These are phyloP conservation scores for Viola odorata DNA, from an alignment of 345 rosid species.

Conservation along the genomic window DNA sequence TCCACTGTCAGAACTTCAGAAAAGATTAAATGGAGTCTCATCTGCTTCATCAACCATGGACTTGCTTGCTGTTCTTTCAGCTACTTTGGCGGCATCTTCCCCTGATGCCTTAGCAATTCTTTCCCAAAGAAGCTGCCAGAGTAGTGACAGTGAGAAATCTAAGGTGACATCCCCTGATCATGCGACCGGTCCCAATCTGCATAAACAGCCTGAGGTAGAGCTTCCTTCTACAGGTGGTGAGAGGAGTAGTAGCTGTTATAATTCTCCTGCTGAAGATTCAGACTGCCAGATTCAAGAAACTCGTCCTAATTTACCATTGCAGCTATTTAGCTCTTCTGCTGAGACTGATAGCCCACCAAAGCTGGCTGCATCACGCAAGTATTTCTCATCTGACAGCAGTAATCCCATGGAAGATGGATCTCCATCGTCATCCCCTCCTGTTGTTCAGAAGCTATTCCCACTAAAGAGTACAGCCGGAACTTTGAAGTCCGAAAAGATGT, in stretches of 20 bases:
- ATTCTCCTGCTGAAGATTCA: conserved; percentile 66
- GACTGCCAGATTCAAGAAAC: conserved; percentile 57
- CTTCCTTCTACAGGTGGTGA: conserved; percentile 48
- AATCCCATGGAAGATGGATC: conserved; percentile 71
- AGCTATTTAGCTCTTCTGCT: conserved; percentile 70
- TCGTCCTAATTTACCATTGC: conserved; percentile 59
- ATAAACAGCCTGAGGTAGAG: conserved; percentile 37
- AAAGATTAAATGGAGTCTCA: conserved; percentile 35
- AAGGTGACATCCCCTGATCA: conserved; percentile 42
- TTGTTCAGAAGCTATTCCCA: conserved; percentile 69
- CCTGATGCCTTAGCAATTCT: conserved; percentile 50
- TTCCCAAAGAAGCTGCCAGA: conserved; percentile 58
- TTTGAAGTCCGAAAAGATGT: conserved; percentile 43
- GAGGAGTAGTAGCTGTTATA: conserved; percentile 66
- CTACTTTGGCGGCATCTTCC: conserved; percentile 55
- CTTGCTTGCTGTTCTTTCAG: conserved; percentile 66
- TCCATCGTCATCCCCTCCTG: conserved; percentile 66
- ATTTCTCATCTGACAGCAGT: conserved; percentile 90
- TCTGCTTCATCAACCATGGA: conserved; percentile 68
- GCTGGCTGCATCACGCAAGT: conserved; percentile 59
- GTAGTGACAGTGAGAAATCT: conserved; percentile 55
- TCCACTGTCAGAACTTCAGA: conserved; percentile 31
- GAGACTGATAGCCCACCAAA: conserved; percentile 66
- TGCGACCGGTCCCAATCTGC: conserved; percentile 29
- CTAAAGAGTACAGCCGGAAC: conserved; percentile 54